Conservation (phyloP, 371 early-diverging fungal genomes). For the Mucor racemosus region DNA sequence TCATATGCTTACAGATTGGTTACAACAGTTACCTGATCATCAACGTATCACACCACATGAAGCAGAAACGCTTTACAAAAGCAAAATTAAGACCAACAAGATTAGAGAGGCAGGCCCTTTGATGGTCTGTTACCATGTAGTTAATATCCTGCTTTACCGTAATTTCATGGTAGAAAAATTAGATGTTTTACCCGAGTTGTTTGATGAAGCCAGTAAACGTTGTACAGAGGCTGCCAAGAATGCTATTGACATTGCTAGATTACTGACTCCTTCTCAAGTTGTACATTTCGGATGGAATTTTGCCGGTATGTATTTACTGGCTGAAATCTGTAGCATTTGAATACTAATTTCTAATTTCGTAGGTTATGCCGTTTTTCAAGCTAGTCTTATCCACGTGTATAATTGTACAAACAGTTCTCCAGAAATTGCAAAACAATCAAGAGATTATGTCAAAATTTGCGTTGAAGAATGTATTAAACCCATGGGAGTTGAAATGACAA, state of each 20-base stretch:
- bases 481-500: constrained; percentile 12
- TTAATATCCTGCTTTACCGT: constrained; percentile 56
- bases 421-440: constrained; percentile 24
- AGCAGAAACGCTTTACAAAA: background rate
- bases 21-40: constrained; percentile 34
- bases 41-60: constrained; percentile 30
- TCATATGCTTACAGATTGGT: constrained; percentile 43
- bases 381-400: constrained; percentile 35
- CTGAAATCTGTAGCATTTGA: background rate
- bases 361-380: constrained; percentile 39
- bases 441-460: constrained; percentile 23
- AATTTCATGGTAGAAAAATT: constrained; percentile 46
- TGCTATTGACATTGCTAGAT: constrained; percentile 48
- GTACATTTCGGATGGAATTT: constrained; percentile 33
- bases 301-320: constrained; percentile 22
- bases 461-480: constrained; percentile 37
- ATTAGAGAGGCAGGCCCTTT: constrained; percentile 46
- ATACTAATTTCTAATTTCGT: background rate
- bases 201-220: constrained; percentile 28
- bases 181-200: constrained; percentile 26
- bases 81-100: constrained; percentile 18
- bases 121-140: constrained; percentile 47
- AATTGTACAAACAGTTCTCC: constrained; percentile 28
- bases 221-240: constrained; percentile 57
- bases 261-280: constrained; percentile 18